Evolutionary conservation across 805 yeast species (phyloP).

Genomic region (Teunomyces barrocoloradensis): DNA sequence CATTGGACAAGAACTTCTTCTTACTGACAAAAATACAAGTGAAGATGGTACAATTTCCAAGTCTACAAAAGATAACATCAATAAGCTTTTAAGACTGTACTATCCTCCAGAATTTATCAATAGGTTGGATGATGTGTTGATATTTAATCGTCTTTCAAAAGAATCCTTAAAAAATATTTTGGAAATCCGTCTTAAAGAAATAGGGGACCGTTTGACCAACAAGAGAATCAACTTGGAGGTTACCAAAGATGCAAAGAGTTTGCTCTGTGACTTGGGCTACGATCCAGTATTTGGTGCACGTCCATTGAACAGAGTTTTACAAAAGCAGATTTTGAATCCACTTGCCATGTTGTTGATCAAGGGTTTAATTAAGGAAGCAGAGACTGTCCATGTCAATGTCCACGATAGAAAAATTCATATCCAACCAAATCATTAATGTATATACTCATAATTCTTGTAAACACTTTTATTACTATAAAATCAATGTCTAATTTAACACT

Average conservation of each 20-base stretch:
- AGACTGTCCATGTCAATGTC: slow-evolving; percentile 27
- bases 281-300: slow-evolving; percentile 94
- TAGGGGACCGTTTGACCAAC: slow-evolving; percentile 72
- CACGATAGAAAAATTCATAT: slow-evolving; percentile 24
- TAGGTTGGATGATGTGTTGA: slow-evolving; percentile 89
- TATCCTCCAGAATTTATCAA: slow-evolving; percentile 96
- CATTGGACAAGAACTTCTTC: slow-evolving; percentile 87
- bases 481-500: slow-evolving; percentile 29
- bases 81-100: slow-evolving; percentile 62
- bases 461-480: slow-evolving; percentile 1
- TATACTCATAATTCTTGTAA: not conserved
- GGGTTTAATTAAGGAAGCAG: slow-evolving; percentile 61
- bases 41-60: slow-evolving; percentile 60
- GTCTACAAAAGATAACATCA: slow-evolving; percentile 54
- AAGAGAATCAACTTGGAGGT: slow-evolving; percentile 67
- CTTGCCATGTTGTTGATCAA: slow-evolving; percentile 76
- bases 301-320: slow-evolving; percentile 88
- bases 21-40: slow-evolving; percentile 58
- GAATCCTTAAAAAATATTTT: slow-evolving; percentile 74
- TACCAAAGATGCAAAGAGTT: slow-evolving; percentile 62
- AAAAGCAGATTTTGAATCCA: slow-evolving; percentile 81
- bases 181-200: slow-evolving; percentile 78
- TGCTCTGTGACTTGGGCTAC: slow-evolving; percentile 84
- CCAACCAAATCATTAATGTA: slow-evolving; percentile 28
- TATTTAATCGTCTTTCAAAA: slow-evolving; percentile 86